A percentile compares a stretch with the other conserved stretches of the same genome.
Conservation (phyloP, 1,139 yeast genomes). For the Taphrina pruni region DNA sequence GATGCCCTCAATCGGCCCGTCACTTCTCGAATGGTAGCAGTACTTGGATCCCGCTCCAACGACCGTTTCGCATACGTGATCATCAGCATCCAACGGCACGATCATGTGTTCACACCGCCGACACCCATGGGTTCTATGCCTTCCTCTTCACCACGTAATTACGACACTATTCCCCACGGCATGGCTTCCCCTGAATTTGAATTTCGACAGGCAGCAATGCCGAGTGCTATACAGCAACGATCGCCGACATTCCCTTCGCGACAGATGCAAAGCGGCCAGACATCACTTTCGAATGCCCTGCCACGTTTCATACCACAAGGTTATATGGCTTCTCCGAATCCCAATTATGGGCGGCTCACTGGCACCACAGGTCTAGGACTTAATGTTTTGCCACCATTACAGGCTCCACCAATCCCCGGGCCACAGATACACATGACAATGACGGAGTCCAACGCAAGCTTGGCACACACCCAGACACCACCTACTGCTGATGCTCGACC, state of each 20-base stretch:
- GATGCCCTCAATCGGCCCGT: slow-evolving; percentile 28
- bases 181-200: slow-evolving; percentile 16
- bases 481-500: neutral
- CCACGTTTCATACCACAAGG: slow-evolving; percentile 21
- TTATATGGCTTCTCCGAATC: slow-evolving; percentile 4
- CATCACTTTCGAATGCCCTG: neutral
- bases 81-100: slow-evolving; percentile 31
- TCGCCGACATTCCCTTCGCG: slow-evolving; percentile 15
- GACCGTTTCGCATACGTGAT: slow-evolving; percentile 29
- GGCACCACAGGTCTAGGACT: slow-evolving; percentile 13
- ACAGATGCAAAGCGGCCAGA: neutral
- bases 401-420: slow-evolving; percentile 20
- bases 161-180: slow-evolving; percentile 1
- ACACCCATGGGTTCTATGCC: slow-evolving; percentile 9
- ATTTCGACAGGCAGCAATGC: slow-evolving; percentile 8
- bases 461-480: neutral
- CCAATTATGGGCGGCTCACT: neutral
- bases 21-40: slow-evolving; percentile 23
- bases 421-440: neutral
- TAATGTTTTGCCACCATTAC: slow-evolving; percentile 10
- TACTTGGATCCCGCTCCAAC: slow-evolving; percentile 25
- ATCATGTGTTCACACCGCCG: slow-evolving; percentile 9
- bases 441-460: neutral
- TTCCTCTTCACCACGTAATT: slow-evolving; percentile 6
- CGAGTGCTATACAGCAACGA: slow-evolving; percentile 2